A percentile compares a stretch with the other conserved stretches of the same genome.
Conservation (phyloP, 495 filamentous ascomycete species). For the Talaromyces liani region DNA sequence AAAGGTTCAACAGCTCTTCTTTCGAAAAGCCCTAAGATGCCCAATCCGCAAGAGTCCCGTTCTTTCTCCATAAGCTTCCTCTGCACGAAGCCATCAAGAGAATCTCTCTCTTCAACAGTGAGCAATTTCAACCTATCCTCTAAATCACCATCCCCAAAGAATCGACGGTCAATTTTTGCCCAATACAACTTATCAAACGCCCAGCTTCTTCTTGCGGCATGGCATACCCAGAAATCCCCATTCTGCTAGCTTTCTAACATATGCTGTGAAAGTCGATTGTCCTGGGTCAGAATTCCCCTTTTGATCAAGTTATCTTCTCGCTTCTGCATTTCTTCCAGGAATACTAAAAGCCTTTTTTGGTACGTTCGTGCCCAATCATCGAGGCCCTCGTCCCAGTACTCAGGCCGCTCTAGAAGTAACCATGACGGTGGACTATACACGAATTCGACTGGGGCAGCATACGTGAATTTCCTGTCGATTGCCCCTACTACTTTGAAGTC, state of each 20-base stretch:
- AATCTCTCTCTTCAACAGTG: slow-evolving; percentile 10
- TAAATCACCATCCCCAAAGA: slow-evolving; percentile 13
- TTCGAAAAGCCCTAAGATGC: background rate
- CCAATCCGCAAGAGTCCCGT: background rate
- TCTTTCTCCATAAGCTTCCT: slow-evolving; percentile 8
- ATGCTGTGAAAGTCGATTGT: slow-evolving; percentile 11
- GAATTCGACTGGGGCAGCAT: slow-evolving; percentile 30
- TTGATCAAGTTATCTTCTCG: background rate
- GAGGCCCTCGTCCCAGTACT: slow-evolving; percentile 24
- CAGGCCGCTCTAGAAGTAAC: slow-evolving; percentile 29
- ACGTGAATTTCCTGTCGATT: slow-evolving; percentile 37
- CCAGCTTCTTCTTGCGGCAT: slow-evolving; percentile 14
- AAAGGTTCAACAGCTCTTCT: background rate
- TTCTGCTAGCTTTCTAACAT: slow-evolving; percentile 15
- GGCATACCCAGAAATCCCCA: slow-evolving; percentile 15
- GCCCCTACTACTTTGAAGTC: slow-evolving; percentile 9
- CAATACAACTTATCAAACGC: slow-evolving; percentile 15
- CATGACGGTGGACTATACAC: slow-evolving; percentile 33
- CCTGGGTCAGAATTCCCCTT: slow-evolving; percentile 1
- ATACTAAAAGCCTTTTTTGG: slow-evolving; percentile 10
- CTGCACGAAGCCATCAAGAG: slow-evolving; percentile 9
- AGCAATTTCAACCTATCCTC: slow-evolving; percentile 8
- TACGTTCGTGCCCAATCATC: slow-evolving; percentile 11
- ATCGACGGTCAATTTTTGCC: slow-evolving; percentile 13
- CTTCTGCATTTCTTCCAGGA: slow-evolving; percentile 7